Evolutionary conservation across 495 filamentous ascomycete species (phyloP).

Genomic region (Clohesyomyces aquaticus): DNA sequence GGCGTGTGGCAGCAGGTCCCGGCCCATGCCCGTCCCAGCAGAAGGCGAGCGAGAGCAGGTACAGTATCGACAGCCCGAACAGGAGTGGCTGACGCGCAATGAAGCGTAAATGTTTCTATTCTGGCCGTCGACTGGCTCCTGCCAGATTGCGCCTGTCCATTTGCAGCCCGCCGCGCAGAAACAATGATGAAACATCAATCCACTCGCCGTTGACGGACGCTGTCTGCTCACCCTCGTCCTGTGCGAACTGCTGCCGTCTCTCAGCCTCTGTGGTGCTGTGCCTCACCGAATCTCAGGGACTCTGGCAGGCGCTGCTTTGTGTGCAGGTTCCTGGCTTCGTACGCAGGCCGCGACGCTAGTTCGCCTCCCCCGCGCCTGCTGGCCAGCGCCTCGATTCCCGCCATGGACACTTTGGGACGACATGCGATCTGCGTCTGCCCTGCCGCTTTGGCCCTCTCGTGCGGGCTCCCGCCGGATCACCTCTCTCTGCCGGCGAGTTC

Average conservation of each 20-base stretch:
- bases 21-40: too few species aligned
- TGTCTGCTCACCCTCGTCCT: background rate
- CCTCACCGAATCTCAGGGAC: background rate
- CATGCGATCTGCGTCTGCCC: slow-evolving; percentile 6
- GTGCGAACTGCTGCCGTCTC: background rate
- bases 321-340: slow-evolving; percentile 20
- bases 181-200: background rate
- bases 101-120: slow-evolving; percentile 8
- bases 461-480: background rate
- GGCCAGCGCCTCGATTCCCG: slow-evolving; percentile 2
- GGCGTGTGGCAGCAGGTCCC: too few species aligned
- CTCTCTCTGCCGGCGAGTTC: background rate
- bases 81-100: slow-evolving; percentile 9
- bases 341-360: slow-evolving; percentile 14
- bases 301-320: background rate
- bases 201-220: background rate
- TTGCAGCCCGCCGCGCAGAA: background rate
- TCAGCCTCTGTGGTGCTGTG: background rate
- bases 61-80: background rate
- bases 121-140: background rate
- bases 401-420: slow-evolving; percentile 11
- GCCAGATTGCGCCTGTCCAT: background rate
- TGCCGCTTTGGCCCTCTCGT: background rate
- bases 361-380: background rate
- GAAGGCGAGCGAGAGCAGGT: background rate